Base-by-base conservation (phyloP, 2,329 filamentous ascomycete genomes). In the Ceratocystis alfenasii region DNA sequence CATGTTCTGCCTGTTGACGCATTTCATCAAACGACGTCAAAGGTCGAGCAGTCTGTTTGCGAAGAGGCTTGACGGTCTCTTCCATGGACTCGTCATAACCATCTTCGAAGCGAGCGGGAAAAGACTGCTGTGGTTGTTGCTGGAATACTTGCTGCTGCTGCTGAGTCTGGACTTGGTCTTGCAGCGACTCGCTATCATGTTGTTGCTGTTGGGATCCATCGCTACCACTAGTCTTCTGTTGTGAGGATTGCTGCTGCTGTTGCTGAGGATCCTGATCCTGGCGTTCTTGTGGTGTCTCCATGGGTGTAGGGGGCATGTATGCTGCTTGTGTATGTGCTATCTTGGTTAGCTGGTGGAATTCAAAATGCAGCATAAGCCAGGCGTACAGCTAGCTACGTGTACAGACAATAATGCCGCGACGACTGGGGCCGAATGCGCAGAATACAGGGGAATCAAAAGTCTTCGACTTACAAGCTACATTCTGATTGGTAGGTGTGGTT, bases 281-380 rank as follows among this genome's bases (percentile, higher is more conserved):
- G 22, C 63, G 66, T n/a, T 67, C 66, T 44, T 67, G 66, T 55
- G 87, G 86, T 22, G 85, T 88, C 64, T 84, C 83, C 71, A 81
- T 82, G 64, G 87, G 87, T 33, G 87, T 89, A 59, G 86, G 81
- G 66, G 87, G 87, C 69, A 83, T 83, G 70, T 84, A 86, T 69
- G 77, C 85, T 86, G 67, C 64, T 41, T 28, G 59, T 8, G 45
- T 10, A 28, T 65, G 62, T 50, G 66, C 66, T 67, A 45, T 22
- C 25, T 30, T 36, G 17, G 22, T 59, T 59, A 59, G 55, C 17
- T 30, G 17, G 30, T 30, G 55, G 6, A 59, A 59, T 25, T 53
- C 36, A 53, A 53, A 50, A 62, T 62, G 46, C 60, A 62, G 36
- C 60, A 25, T 25, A 62, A 45, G 12, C 28, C 30, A 30, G 12